Conservation (phyloP, 1,139 yeast genomes). For the Yamadazyma diospyri region DNA sequence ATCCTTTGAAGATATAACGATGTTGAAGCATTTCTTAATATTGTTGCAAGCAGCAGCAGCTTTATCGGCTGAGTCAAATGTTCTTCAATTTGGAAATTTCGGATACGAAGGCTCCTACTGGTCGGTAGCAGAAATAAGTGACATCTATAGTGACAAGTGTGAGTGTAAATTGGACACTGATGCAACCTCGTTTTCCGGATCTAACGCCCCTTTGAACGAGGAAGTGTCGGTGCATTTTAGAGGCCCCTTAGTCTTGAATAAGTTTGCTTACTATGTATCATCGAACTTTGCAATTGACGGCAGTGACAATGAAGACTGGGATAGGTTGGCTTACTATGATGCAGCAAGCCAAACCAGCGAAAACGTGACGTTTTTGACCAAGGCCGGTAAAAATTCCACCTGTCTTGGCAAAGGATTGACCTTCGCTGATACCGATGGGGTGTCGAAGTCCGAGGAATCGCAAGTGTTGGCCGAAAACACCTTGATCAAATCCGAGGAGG, state of each 20-base stretch:
- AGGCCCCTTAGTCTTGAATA: slow-evolving; percentile 78
- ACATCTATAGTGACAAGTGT: slow-evolving; percentile 46
- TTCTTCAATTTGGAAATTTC: slow-evolving; percentile 54
- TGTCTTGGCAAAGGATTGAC: slow-evolving; percentile 89
- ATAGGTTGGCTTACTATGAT: slow-evolving; percentile 66
- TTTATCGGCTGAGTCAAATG: slow-evolving; percentile 14
- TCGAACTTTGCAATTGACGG: slow-evolving; percentile 38
- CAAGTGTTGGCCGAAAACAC: slow-evolving; percentile 62
- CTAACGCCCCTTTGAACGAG: slow-evolving; percentile 80
- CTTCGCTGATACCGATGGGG: slow-evolving; percentile 72
- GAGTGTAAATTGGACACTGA: slow-evolving; percentile 59
- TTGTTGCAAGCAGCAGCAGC: neutral
- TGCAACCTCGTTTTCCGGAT: slow-evolving; percentile 60
- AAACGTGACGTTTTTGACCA: slow-evolving; percentile 81
- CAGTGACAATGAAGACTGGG: slow-evolving; percentile 54
- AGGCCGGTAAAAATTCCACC: slow-evolving; percentile 67
- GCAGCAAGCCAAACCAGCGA: slow-evolving; percentile 39
- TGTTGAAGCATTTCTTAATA: too few relatives aligned
- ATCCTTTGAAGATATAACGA: too few relatives aligned
- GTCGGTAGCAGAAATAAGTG: slow-evolving; percentile 60
- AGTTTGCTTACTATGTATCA: slow-evolving; percentile 59
- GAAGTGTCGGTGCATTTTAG: slow-evolving; percentile 91
- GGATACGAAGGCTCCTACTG: slow-evolving; percentile 80
- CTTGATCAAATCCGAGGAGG: slow-evolving; percentile 62
- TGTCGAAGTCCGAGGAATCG: slow-evolving; percentile 57